phyloP scores from a whole-genome alignment of 2,329 filamentous ascomycete species.

The Fusarium keratoplasticum region DNA sequence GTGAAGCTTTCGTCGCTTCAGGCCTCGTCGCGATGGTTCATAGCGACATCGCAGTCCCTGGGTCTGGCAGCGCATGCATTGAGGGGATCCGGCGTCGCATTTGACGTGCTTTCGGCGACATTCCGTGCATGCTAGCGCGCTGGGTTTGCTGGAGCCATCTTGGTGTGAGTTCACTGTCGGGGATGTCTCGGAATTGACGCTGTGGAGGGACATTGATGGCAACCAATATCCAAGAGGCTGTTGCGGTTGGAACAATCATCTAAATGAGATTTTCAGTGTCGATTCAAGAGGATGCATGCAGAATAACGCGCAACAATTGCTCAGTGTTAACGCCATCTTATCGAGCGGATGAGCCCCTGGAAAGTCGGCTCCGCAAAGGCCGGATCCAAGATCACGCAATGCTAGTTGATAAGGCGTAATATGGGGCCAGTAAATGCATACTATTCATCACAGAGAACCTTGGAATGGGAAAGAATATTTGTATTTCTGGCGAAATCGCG shows the following conservation, averaged over 20 bases:
- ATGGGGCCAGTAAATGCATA: neutral
- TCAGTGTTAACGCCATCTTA: neutral
- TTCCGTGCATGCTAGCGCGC: constrained; percentile 3
- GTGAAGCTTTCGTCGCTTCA: constrained; percentile 9
- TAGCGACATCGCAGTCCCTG: neutral
- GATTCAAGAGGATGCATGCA: neutral
- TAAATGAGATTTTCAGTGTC: neutral
- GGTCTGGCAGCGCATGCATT: neutral
- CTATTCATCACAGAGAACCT: neutral
- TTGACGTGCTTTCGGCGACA: constrained; percentile 8
- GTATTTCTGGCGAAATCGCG: neutral
- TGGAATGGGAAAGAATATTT: neutral
- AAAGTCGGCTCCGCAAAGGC: neutral
- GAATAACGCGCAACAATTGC: neutral
- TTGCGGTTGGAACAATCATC: too few species aligned
- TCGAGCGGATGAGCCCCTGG: neutral
- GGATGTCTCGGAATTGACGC: neutral
- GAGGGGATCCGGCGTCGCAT: neutral
- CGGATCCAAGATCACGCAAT: neutral
- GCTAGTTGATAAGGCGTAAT: neutral
- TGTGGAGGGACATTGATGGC: neutral
- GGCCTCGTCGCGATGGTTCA: neutral
- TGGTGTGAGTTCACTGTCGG: neutral
- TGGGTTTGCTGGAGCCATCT: neutral
- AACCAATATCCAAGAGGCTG: too few species aligned